Conservation (phyloP, 768 basidiomycete genomes). For the Leccinum fibrillosum region DNA sequence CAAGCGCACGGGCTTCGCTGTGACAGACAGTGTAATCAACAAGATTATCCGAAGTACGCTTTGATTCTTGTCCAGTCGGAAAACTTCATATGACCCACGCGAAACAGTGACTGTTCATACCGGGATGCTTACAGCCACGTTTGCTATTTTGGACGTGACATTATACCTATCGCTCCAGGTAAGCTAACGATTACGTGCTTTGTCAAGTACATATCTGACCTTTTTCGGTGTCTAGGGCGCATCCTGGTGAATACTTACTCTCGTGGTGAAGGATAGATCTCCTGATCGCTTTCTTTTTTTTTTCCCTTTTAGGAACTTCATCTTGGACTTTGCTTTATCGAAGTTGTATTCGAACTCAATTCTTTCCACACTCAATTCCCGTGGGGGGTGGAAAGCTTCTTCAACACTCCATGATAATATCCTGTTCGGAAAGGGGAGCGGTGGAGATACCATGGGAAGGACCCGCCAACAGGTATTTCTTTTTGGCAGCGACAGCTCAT, state of each 20-base stretch:
- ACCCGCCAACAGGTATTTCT: constrained; percentile 5
- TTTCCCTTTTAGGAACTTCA: constrained; percentile 10
- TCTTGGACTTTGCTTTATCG: constrained; percentile 23
- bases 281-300: background rate
- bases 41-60: constrained; percentile 39
- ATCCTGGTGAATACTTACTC: constrained; percentile 19
- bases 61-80: background rate
- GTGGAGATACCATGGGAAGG: background rate
- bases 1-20: constrained; percentile 41
- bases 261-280: background rate
- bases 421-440: background rate
- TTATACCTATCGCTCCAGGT: constrained; percentile 20
- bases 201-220: background rate
- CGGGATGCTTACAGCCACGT: constrained; percentile 18
- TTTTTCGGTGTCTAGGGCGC: constrained; percentile 4
- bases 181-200: background rate
- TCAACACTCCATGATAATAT: constrained; percentile 1
- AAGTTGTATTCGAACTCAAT: constrained; percentile 27
- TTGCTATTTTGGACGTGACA: constrained; percentile 18
- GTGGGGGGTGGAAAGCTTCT: constrained; percentile 19
- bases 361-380: constrained; percentile 22
- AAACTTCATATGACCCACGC: background rate
- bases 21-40: constrained; percentile 37
- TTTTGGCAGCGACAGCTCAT: background rate
- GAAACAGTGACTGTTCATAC: constrained; percentile 29